Conservation (phyloP, 305 asterid species). For the Solanum hybrid region DNA sequence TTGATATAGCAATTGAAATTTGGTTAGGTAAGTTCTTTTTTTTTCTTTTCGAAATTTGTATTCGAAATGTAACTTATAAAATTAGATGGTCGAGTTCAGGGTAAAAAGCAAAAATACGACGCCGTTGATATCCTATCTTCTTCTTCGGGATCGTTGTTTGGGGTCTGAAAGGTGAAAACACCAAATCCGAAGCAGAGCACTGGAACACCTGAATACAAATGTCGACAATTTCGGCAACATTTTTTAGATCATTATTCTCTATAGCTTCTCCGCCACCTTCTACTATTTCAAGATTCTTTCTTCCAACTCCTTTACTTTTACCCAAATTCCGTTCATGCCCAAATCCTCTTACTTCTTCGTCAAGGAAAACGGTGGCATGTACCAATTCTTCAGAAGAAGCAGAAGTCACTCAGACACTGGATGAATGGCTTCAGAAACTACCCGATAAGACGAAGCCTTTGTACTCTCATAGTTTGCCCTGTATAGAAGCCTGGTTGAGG, state of each 20-base stretch:
- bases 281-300: conserved; percentile 19
- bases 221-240: not conserved
- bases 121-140: conserved; percentile 16
- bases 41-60: too few relatives aligned
- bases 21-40: not conserved
- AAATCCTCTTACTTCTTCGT: conserved; percentile 4
- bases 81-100: not conserved
- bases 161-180: not conserved
- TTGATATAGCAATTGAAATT: not conserved
- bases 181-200: not conserved
- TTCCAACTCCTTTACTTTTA: conserved; percentile 16
- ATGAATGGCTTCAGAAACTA: conserved; percentile 73
- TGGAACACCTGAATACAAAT: not conserved
- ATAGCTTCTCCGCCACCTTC: conserved; percentile 17
- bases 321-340: conserved; percentile 21
- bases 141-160: not conserved
- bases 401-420: conserved; percentile 35
- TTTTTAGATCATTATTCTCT: not conserved
- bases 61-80: not conserved
- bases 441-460: conserved; percentile 82
- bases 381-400: conserved; percentile 50
- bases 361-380: conserved; percentile 19
- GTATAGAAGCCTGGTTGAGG: conserved; percentile 86
- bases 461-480: conserved; percentile 90
- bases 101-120: not conserved